A percentile compares a stretch with the other conserved stretches of the same genome.
phyloP scores from a whole-genome alignment of 495 filamentous ascomycete genomes.

The Neurospora sp. region DNA sequence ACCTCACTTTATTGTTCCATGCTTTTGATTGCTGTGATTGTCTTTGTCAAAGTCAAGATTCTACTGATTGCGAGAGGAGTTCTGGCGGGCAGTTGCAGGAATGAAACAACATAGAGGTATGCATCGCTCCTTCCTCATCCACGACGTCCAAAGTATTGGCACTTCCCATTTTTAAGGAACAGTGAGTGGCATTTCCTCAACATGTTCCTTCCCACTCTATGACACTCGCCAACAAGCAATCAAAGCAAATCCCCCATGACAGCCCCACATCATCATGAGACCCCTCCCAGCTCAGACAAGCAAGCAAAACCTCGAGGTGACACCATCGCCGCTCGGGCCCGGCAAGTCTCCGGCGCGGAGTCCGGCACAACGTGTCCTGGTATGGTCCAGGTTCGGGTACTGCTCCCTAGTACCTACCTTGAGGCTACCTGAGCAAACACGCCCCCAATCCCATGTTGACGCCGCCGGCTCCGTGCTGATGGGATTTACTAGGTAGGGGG shows the following conservation, averaged over 20 bases:
- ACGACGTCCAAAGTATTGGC: background rate
- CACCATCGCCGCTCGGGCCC: background rate
- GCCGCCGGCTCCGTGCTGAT: background rate
- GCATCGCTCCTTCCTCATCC: background rate
- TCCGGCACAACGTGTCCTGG: background rate
- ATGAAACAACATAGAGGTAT: background rate
- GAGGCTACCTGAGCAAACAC: background rate
- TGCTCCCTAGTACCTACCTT: background rate
- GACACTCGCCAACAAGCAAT: background rate
- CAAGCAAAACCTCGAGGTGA: background rate
- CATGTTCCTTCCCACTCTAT: background rate
- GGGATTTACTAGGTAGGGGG: background rate
- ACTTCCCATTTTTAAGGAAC: background rate
- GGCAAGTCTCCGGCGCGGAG: background rate
- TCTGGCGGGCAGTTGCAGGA: background rate
- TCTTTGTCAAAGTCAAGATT: background rate
- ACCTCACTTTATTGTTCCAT: background rate
- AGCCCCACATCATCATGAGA: background rate
- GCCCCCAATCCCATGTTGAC: background rate
- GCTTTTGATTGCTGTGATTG: background rate
- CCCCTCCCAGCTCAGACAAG: background rate
- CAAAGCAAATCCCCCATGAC: background rate
- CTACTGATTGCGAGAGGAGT: background rate
- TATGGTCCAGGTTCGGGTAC: background rate
- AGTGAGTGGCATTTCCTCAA: too few species aligned